These are phyloP conservation scores for Leucocoprinus leucothites DNA, from an alignment of 768 basidiomycete species.

Conservation along the genomic window DNA sequence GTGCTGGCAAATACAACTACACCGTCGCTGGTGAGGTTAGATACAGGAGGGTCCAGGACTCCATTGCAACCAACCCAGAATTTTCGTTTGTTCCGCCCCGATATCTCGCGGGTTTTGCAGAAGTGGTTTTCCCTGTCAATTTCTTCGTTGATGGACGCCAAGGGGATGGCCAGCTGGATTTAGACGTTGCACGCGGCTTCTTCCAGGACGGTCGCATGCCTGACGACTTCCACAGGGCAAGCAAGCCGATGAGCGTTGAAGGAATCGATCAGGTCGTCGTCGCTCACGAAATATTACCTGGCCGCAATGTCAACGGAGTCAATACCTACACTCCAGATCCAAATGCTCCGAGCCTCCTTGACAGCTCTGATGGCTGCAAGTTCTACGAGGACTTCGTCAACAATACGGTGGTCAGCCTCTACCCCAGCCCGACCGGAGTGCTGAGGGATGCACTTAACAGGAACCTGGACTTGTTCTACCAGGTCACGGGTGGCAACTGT, in stretches of 20 bases:
- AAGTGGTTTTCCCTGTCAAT: slow-evolving; percentile 14
- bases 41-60: slow-evolving; percentile 17
- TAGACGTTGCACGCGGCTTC: slow-evolving; percentile 17
- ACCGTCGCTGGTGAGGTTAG: slow-evolving; percentile 17
- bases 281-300: slow-evolving; percentile 15
- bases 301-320: slow-evolving; percentile 12
- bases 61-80: slow-evolving; percentile 19
- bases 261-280: slow-evolving; percentile 2
- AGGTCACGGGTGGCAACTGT: slow-evolving; percentile 6
- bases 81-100: slow-evolving; percentile 16
- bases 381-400: slow-evolving; percentile 18
- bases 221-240: slow-evolving; percentile 14
- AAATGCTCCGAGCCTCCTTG: slow-evolving; percentile 9
- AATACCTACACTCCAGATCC: slow-evolving; percentile 16
- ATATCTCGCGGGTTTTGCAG: slow-evolving; percentile 16
- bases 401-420: slow-evolving; percentile 13
- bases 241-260: slow-evolving; percentile 2
- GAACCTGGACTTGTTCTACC: slow-evolving; percentile 14
- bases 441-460: slow-evolving; percentile 12
- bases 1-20: slow-evolving; percentile 19
- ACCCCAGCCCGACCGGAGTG: slow-evolving; percentile 18
- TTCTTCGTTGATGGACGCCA: slow-evolving; percentile 21
- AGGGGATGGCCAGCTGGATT: slow-evolving; percentile 12
- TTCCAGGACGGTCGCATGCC: slow-evolving; percentile 18
- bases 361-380: slow-evolving; percentile 8